A percentile compares a stretch with the other conserved stretches of the same genome.
phyloP scores from a whole-genome alignment of 1,139 yeast genomes.

The Geotrichum aggregatum region DNA sequence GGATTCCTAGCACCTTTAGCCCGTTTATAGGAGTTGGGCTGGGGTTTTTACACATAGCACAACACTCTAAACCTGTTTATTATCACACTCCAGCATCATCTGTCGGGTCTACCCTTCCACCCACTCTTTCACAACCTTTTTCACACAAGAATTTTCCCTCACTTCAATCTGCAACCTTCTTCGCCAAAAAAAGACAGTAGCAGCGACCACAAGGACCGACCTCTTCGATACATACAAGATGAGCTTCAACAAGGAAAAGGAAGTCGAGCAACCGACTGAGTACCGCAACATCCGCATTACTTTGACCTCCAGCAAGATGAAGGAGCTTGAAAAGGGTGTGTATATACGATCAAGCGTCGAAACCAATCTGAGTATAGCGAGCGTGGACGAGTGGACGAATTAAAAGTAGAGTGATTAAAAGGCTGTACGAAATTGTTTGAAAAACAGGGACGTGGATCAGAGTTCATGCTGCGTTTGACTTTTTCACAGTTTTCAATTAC shows the following conservation, averaged over 20 bases:
- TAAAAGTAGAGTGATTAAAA: neutral
- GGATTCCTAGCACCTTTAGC: neutral
- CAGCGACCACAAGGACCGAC: neutral
- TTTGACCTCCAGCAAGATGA: conserved; percentile 97
- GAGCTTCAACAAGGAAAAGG: conserved; percentile 54
- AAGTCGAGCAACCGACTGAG: conserved; percentile 74
- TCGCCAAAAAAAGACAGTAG: neutral
- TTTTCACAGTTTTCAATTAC: no score
- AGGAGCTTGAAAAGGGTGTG: conserved; percentile 83
- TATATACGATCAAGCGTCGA: conserved; percentile 25
- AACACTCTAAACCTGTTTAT: neutral
- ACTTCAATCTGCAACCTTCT: no score
- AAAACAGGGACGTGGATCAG: no score
- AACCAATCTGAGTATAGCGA: neutral
- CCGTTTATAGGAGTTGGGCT: conserved; percentile 3
- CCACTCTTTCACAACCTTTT: conserved; percentile 29
- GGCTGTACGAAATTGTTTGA: no score
- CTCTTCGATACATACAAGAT: conserved; percentile 25
- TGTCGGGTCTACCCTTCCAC: neutral
- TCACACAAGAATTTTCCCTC: neutral
- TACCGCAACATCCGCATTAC: conserved; percentile 98
- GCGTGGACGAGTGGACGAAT: neutral
- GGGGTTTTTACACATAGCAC: neutral
- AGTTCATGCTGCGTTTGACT: no score
- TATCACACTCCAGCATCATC: neutral